Evolutionary conservation across 2,329 filamentous ascomycete genomes (phyloP).

Genomic region (Coniochaeta sp.): DNA sequence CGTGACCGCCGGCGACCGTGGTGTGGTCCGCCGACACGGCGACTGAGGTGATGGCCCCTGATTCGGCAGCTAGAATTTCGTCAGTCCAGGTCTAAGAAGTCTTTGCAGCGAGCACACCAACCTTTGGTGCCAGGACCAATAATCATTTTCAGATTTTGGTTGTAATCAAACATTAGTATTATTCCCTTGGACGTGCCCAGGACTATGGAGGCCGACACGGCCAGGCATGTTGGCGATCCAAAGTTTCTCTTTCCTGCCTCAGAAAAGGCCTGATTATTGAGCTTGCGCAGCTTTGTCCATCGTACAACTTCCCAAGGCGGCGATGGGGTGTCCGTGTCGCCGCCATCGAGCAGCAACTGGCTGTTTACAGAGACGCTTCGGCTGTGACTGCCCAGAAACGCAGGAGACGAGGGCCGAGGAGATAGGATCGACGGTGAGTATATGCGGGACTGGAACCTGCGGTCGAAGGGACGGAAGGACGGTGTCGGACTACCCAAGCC

Average conservation of each 20-base stretch:
- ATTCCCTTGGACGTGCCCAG: conserved; percentile 92
- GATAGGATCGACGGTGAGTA: conserved; percentile 51
- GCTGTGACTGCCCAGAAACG: conserved; percentile 69
- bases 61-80: conserved; percentile 65
- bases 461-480: conserved; percentile 87
- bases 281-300: conserved; percentile 89
- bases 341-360: conserved; percentile 52
- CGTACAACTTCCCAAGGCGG: conserved; percentile 94
- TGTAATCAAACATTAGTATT: conserved; percentile 94
- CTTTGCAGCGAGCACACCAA: conserved; percentile 27
- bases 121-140: conserved; percentile 90
- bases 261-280: conserved; percentile 84
- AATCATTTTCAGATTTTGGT: conserved; percentile 89
- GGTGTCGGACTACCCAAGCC: conserved; percentile 65
- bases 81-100: conserved; percentile 12
- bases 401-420: conserved; percentile 69
- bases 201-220: conserved; percentile 80
- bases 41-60: conserved; percentile 77
- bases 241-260: conserved; percentile 90
- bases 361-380: conserved; percentile 74
- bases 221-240: conserved; percentile 82
- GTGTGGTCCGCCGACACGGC: conserved; percentile 91
- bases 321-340: conserved; percentile 63
- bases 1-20: conserved; percentile 84
- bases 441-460: conserved; percentile 85